These are phyloP conservation scores for Clarkia xantiana DNA, from an alignment of 345 rosid genomes.

Conservation along the genomic window DNA sequence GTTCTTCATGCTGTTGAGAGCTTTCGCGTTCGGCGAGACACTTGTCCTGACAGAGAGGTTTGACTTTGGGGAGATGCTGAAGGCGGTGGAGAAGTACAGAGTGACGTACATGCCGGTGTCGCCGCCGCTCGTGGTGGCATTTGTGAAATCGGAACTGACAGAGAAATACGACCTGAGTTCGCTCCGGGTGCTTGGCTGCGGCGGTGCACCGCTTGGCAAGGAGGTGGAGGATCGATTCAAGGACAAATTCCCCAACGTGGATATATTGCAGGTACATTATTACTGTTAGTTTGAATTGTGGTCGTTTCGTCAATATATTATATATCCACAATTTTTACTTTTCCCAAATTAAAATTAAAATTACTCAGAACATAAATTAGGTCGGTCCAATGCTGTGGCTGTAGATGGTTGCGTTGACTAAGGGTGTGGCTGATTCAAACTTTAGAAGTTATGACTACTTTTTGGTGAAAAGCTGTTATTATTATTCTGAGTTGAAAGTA, in stretches of 20 bases:
- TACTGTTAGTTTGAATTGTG: background rate
- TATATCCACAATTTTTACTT: too few relatives aligned
- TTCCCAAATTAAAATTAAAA: too few relatives aligned
- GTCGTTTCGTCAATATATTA: too few relatives aligned
- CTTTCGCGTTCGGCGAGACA: slow-evolving; percentile 24
- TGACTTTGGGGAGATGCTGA: slow-evolving; percentile 27
- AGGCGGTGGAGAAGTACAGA: slow-evolving; percentile 34
- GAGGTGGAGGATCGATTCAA: slow-evolving; percentile 53
- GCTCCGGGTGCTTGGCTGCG: slow-evolving; percentile 36
- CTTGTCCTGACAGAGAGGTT: slow-evolving; percentile 32
- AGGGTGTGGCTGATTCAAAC: too few relatives aligned
- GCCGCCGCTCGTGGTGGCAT: slow-evolving; percentile 61
- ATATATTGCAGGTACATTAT: slow-evolving; percentile 40
- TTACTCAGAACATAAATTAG: too few relatives aligned
- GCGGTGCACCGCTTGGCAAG: slow-evolving; percentile 81
- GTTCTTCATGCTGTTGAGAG: slow-evolving; percentile 22
- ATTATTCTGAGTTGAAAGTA: background rate
- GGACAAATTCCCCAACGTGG: slow-evolving; percentile 57
- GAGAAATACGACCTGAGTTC: slow-evolving; percentile 54
- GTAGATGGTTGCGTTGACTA: too few relatives aligned
- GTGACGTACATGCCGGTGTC: slow-evolving; percentile 61
- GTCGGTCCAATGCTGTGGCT: too few relatives aligned
- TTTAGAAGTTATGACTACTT: too few relatives aligned
- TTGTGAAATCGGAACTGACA: slow-evolving; percentile 54
- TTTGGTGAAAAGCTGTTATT: too few relatives aligned